A percentile compares a stretch with the other conserved stretches of the same genome.
These are phyloP conservation scores for Gloeopeniophorella convolvens DNA, from an alignment of 768 basidiomycete genomes.

Conservation along the genomic window DNA sequence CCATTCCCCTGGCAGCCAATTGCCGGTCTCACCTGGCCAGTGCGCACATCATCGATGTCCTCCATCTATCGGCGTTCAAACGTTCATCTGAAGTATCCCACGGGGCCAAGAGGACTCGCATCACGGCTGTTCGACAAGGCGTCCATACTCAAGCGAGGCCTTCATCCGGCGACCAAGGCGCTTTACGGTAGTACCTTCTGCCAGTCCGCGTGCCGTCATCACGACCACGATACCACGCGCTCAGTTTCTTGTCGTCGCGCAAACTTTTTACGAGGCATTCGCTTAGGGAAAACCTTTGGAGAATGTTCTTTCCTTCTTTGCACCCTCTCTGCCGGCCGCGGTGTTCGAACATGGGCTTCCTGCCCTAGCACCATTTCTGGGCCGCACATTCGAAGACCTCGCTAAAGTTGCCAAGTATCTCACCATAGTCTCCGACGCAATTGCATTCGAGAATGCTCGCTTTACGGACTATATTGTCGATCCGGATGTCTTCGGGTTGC, in stretches of 20 bases:
- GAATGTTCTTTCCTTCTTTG: slow-evolving; percentile 46
- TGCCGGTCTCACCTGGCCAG: no score
- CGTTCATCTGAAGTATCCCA: no score
- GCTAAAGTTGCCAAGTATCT: slow-evolving; percentile 45
- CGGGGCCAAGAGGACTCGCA: no score
- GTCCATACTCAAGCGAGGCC: no score
- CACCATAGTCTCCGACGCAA: slow-evolving; percentile 35
- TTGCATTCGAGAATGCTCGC: slow-evolving; percentile 45
- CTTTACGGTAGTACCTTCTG: no score
- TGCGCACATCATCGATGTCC: no score
- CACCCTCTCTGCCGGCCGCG: slow-evolving; percentile 35
- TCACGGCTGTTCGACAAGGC: no score
- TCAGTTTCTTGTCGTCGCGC: slow-evolving; percentile 39
- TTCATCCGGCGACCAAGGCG: no score
- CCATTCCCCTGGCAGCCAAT: neutral
- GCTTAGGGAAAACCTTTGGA: slow-evolving; percentile 37
- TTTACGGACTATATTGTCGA: slow-evolving; percentile 56
- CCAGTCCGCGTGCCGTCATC: no score
- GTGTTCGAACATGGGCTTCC: slow-evolving; percentile 51
- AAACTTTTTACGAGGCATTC: slow-evolving; percentile 47
- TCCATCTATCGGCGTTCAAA: no score
- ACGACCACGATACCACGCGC: slow-evolving; percentile 23
- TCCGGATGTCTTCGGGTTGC: slow-evolving; percentile 41
- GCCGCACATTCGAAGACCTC: slow-evolving; percentile 40
- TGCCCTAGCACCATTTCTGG: slow-evolving; percentile 54